Percentiles rank a stretch among this genome's conserved stretches.
Evolutionary conservation across 2,329 filamentous ascomycete genomes (phyloP).

Genomic region (Pestalotiopsis sp.): DNA sequence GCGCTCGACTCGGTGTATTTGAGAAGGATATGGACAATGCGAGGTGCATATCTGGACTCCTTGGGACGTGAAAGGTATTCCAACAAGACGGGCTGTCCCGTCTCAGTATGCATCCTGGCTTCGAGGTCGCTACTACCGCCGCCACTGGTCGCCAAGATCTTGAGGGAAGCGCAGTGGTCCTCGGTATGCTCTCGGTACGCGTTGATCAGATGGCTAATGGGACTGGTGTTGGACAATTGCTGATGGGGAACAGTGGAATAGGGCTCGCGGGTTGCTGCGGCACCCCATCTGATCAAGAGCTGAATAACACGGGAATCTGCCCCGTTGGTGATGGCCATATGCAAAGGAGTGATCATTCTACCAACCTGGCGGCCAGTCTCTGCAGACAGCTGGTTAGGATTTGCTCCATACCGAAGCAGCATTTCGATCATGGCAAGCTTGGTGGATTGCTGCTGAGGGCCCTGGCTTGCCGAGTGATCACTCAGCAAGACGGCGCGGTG

Average conservation of each 20-base stretch:
- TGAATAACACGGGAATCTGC: constrained; percentile 3
- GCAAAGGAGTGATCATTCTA: neutral
- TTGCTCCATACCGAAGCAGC: neutral
- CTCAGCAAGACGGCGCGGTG: constrained; percentile 3
- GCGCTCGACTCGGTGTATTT: neutral
- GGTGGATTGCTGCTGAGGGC: neutral
- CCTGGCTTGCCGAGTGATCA: neutral
- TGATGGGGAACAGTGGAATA: neutral
- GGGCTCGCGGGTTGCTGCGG: neutral
- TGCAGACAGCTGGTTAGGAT: constrained; percentile 1
- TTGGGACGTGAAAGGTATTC: neutral
- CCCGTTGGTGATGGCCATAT: neutral
- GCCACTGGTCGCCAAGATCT: neutral
- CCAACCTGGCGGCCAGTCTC: neutral
- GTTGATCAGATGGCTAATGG: constrained; percentile 4
- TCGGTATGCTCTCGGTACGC: neutral
- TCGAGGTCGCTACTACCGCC: neutral
- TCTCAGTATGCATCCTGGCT: neutral
- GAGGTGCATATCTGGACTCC: neutral
- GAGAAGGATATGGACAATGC: neutral
- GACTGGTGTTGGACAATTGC: neutral
- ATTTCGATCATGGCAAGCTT: constrained; percentile 1
- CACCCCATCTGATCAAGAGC: neutral
- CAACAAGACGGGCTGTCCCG: constrained; percentile 3
- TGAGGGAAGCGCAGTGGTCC: neutral